Percentiles rank a stretch among this genome's conserved stretches.
These are phyloP conservation scores for Sindora glabra DNA, from an alignment of 306 rosid genomes.

Conservation along the genomic window DNA sequence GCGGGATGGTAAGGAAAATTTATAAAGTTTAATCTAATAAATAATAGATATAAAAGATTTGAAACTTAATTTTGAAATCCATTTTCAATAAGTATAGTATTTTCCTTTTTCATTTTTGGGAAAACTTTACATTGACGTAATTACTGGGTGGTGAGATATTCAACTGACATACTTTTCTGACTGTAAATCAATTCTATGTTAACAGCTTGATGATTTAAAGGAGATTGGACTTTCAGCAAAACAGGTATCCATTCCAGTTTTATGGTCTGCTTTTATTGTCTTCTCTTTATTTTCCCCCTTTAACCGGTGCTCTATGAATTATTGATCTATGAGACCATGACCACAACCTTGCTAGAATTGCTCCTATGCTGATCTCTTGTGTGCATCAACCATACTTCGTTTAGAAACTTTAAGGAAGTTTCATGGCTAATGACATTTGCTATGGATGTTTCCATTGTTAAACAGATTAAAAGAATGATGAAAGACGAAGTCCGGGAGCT, in stretches of 20 bases:
- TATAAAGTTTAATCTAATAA: no score
- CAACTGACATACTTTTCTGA: not conserved
- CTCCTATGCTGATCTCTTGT: no score
- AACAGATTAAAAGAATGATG: slow-evolving; percentile 54
- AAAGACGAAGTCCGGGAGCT: slow-evolving; percentile 50
- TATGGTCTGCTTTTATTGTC: not conserved
- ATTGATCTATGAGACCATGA: no score
- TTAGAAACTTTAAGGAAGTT: no score
- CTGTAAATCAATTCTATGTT: not conserved
- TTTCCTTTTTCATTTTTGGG: no score
- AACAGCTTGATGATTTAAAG: slow-evolving; percentile 76
- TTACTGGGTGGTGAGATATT: not conserved
- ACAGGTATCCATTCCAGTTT: slow-evolving; percentile 45
- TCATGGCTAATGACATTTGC: not conserved
- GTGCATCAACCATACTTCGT: no score
- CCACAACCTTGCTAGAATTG: no score
- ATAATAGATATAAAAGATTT: no score
- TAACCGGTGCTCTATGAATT: no score
- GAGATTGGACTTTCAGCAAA: slow-evolving; percentile 76
- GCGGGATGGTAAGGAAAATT: no score
- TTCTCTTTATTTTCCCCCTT: not conserved
- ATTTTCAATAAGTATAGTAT: no score
- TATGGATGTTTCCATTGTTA: not conserved
- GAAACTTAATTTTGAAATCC: no score
- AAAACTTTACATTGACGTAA: not conserved